phyloP scores from a whole-genome alignment of 768 basidiomycete species.

The Psilocybe cubensis region DNA sequence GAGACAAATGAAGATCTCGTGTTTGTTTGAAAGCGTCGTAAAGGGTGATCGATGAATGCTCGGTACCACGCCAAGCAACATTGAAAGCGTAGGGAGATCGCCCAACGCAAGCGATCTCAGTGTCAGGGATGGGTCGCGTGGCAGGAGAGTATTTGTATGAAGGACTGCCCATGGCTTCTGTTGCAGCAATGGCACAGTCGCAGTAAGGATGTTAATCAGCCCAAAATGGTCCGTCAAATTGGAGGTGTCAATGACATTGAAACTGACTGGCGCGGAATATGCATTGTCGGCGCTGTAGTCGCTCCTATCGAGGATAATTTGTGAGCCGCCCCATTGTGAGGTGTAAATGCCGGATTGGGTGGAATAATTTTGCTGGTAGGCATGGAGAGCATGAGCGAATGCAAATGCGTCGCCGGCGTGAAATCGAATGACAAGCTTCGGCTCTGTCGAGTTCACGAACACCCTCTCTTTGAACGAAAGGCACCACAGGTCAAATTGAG shows the following conservation, averaged over 20 bases:
- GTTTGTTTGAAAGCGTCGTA: conserved; percentile 40
- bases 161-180: conserved; percentile 33
- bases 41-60: conserved; percentile 43
- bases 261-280: conserved; percentile 34
- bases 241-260: conserved; percentile 54
- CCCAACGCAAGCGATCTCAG: conserved; percentile 33
- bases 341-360: conserved; percentile 33
- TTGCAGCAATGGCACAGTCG: conserved; percentile 40
- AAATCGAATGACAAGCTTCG: conserved; percentile 38
- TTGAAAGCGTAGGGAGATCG: conserved; percentile 42
- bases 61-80: conserved; percentile 47
- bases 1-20: too few species aligned
- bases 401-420: conserved; percentile 43
- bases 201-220: conserved; percentile 45
- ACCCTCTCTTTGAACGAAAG: conserved; percentile 26
- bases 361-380: conserved; percentile 16
- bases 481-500: conserved; percentile 40
- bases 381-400: conserved; percentile 38
- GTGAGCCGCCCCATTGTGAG: conserved; percentile 36
- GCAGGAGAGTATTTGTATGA: conserved; percentile 46
- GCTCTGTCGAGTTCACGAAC: background rate
- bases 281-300: conserved; percentile 31
- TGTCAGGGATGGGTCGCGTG: background rate
- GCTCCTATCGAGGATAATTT: conserved; percentile 32
- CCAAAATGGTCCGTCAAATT: conserved; percentile 54